Percentiles rank a stretch among this genome's conserved stretches.
Evolutionary conservation across 108 stramenopile genomes (phyloP).

Genomic region (Ochromonas danica): DNA sequence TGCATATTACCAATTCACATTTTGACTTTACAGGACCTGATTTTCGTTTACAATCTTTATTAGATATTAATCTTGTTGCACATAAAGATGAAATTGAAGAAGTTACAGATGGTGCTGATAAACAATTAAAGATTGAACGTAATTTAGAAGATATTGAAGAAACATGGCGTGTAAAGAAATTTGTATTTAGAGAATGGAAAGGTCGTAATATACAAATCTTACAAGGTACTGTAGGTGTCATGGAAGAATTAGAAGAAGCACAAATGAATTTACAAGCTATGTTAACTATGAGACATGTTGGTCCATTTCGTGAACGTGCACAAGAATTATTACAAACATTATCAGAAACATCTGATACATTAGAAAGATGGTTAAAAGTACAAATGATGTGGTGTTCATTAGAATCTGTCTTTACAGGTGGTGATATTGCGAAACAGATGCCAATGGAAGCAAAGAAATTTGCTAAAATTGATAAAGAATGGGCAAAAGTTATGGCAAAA

Average conservation of each 20-base stretch:
- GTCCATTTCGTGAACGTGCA: constrained; percentile 72
- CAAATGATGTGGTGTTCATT: constrained; percentile 86
- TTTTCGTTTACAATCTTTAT: constrained; percentile 67
- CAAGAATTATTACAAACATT: constrained; percentile 69
- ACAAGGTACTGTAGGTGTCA: constrained; percentile 68
- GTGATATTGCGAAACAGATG: constrained; percentile 85
- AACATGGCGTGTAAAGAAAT: constrained; percentile 62
- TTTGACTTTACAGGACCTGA: constrained; percentile 71
- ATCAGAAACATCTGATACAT: constrained; percentile 78
- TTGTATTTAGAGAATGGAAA: constrained; percentile 77
- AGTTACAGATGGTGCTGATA: constrained; percentile 80
- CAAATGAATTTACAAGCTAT: constrained; percentile 82
- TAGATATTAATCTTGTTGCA: constrained; percentile 52
- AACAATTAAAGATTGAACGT: constrained; percentile 76
- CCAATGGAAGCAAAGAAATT: constrained; percentile 87
- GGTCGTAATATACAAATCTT: constrained; percentile 70
- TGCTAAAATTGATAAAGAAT: constrained; percentile 84
- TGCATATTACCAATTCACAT: constrained; percentile 59
- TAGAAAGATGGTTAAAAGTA: constrained; percentile 82
- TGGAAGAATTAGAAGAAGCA: constrained; percentile 83
- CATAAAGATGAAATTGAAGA: constrained; percentile 74
- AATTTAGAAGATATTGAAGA: constrained; percentile 69
- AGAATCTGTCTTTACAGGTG: constrained; percentile 82
- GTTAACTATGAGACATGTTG: constrained; percentile 78
- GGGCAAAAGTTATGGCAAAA: constrained; percentile 76